phyloP scores from a whole-genome alignment of 2,329 filamentous ascomycete genomes.

The Bipolaris sorokiniana region DNA sequence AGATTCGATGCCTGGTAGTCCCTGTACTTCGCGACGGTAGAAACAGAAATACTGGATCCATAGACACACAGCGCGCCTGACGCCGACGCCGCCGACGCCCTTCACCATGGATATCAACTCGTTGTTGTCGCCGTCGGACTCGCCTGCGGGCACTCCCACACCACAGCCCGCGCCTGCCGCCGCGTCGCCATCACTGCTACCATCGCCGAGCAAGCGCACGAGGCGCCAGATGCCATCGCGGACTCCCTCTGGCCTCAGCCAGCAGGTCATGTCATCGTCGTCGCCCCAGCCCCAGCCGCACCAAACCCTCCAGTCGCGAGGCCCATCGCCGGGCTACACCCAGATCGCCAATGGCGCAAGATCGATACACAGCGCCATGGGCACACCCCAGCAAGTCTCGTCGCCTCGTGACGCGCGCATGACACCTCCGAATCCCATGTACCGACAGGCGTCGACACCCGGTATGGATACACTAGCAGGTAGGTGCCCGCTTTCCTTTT shows the following conservation, averaged over 20 bases:
- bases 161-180: conserved; percentile 36
- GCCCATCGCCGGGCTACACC: conserved; percentile 37
- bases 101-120: conserved; percentile 57
- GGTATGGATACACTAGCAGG: conserved; percentile 58
- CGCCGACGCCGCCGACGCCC: background rate
- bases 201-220: conserved; percentile 42
- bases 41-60: conserved; percentile 4
- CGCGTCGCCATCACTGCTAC: conserved; percentile 35
- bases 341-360: conserved; percentile 41
- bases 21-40: conserved; percentile 23
- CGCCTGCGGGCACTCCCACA: conserved; percentile 47
- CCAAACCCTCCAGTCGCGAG: conserved; percentile 46
- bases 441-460: conserved; percentile 53
- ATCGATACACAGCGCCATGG: conserved; percentile 40
- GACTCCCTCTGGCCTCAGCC: conserved; percentile 54
- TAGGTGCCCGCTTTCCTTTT: conserved; percentile 35
- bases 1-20: conserved; percentile 21
- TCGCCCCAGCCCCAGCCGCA: conserved; percentile 34
- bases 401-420: conserved; percentile 44
- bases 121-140: conserved; percentile 56
- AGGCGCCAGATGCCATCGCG: conserved; percentile 46
- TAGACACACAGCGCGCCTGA: conserved; percentile 6
- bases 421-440: conserved; percentile 43
- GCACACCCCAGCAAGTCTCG: conserved; percentile 39
- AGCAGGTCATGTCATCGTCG: conserved; percentile 48